A percentile compares a stretch with the other conserved stretches of the same genome.
These are phyloP conservation scores for Papiliotrema laurentii DNA, from an alignment of 1,284 basidiomycete species.

Conservation along the genomic window DNA sequence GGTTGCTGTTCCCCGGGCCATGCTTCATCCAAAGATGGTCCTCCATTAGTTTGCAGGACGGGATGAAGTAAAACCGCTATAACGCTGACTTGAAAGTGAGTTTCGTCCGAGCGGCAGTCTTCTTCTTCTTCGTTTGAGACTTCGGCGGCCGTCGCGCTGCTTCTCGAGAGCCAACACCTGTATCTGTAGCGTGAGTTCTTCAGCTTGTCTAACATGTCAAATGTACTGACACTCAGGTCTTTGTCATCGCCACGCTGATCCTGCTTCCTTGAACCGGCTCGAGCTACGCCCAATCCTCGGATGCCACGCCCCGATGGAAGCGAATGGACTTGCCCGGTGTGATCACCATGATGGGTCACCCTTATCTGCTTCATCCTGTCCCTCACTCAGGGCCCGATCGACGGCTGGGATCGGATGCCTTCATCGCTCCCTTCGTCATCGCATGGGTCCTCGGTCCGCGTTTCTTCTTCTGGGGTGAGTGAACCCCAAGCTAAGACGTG, in stretches of 20 bases:
- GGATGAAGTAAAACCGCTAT: too few relatives aligned
- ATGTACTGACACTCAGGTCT: too few relatives aligned
- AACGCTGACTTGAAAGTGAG: too few relatives aligned
- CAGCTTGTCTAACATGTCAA: too few relatives aligned
- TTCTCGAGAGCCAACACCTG: too few relatives aligned
- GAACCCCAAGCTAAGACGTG: neutral
- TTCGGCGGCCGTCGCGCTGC: too few relatives aligned
- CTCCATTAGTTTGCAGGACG: too few relatives aligned
- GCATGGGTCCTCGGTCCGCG: constrained; percentile 23
- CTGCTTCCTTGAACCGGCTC: constrained; percentile 31
- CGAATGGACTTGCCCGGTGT: constrained; percentile 43
- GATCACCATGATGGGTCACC: constrained; percentile 28
- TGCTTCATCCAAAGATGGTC: too few relatives aligned
- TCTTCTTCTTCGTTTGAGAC: too few relatives aligned
- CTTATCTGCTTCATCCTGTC: constrained; percentile 43
- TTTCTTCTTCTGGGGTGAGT: constrained; percentile 42
- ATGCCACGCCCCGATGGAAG: constrained; percentile 30
- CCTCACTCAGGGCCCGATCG: constrained; percentile 39
- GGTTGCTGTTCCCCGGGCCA: too few relatives aligned
- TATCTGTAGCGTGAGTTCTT: too few relatives aligned
- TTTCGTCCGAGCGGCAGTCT: too few relatives aligned
- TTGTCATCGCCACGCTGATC: constrained; percentile 22
- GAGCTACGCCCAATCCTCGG: constrained; percentile 10
- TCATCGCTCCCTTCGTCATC: constrained; percentile 44
- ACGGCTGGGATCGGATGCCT: constrained; percentile 40